Base-by-base conservation (phyloP, 305 asterid genomes). In the Rubia occidens region DNA sequence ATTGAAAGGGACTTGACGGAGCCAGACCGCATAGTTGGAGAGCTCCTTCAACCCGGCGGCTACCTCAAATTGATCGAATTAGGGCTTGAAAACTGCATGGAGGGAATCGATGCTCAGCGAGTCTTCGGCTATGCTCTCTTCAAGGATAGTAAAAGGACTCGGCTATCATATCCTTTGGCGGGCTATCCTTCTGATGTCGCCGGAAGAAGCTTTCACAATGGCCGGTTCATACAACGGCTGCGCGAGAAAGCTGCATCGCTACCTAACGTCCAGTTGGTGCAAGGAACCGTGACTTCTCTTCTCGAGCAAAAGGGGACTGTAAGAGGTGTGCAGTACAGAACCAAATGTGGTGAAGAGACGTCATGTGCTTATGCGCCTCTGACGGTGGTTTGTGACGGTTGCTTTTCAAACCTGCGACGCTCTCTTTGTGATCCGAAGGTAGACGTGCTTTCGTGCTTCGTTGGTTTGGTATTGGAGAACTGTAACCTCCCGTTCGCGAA, bases 11-110 rank as follows among this genome's bases (percentile, higher is more conserved):
- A 79, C 72, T 78, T 79, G 71, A 24, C 83, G 9, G 86, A 81
- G 83, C 88, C 84, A 0, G 81, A 81, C 51, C 68, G 86, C 44
- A 79, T 84, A 40, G 86, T 84, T 17, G 88, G 86, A 45, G 88
- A 84, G 73, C 78, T 81, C 32, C 76, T 84, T 56, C 88, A 84
- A 64, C 88, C 88, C 13, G 88, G 88, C n/a, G 88, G 88, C 21
- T 84, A 82, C 43, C 85, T 84, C 56, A 84, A 82, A 71, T 73
- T 84, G 72, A 74, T 80, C 8, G 89, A 84, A 72, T 71, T 82
- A 71, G 89, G 85, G 61, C 80, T 82, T 26, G 78, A 82, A 84
- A 88, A 84, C 76, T 86, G 91, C 64, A 82, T 82, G 37, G 87
- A 80, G 65, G 61, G 80, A 67, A 86, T 84, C 53, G 91, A 80